These are phyloP conservation scores for Backusella tarrabulga DNA, from an alignment of 192 early-diverging fungal genomes.

Conservation along the genomic window DNA sequence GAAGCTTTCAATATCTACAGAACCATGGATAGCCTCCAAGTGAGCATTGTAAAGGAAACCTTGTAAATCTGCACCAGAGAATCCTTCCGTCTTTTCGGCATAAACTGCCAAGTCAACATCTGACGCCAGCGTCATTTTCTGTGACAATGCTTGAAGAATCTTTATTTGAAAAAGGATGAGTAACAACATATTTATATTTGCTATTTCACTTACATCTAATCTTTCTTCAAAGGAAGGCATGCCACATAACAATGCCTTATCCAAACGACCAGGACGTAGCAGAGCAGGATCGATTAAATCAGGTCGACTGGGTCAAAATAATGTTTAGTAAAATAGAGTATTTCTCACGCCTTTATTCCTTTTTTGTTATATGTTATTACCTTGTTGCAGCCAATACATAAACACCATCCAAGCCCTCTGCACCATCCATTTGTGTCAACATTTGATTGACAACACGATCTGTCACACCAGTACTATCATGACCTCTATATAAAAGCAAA, in stretches of 20 bases:
- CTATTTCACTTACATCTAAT: constrained; percentile 46
- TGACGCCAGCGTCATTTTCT: constrained; percentile 64
- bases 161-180: constrained; percentile 11
- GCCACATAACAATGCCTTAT: constrained; percentile 82
- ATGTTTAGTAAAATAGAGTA: background rate
- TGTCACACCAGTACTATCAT: constrained; percentile 97
- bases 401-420: constrained; percentile 92
- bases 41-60: constrained; percentile 91
- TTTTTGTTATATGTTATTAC: constrained; percentile 22
- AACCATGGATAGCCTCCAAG: constrained; percentile 82
- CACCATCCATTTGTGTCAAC: constrained; percentile 98
- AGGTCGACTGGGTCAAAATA: constrained; percentile 53
- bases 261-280: constrained; percentile 77
- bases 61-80: constrained; percentile 94
- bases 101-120: constrained; percentile 61
- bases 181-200: no score
- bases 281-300: constrained; percentile 84
- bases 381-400: constrained; percentile 95
- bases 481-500: constrained; percentile 59
- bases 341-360: background rate
- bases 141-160: constrained; percentile 77
- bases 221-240: constrained; percentile 79
- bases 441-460: constrained; percentile 99
- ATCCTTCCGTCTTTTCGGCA: constrained; percentile 68
- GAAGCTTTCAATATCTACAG: constrained; percentile 50